Base-by-base conservation (phyloP, 176 grass and related monocot species). In the Cenchrus americanus region DNA sequence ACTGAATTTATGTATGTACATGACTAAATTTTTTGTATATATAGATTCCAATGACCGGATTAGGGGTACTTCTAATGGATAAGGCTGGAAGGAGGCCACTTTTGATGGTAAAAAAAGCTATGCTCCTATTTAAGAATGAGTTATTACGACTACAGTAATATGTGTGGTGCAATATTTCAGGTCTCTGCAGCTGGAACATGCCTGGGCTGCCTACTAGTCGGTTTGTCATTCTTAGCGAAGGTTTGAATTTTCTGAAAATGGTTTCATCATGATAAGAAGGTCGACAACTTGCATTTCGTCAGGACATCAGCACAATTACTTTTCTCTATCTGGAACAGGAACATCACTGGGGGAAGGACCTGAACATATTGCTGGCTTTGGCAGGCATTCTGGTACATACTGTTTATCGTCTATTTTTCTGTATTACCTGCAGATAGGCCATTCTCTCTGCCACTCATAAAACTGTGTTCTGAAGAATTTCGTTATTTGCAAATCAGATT, bases 81-180 rank as follows among this genome's bases (percentile, higher is more conserved):
- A 97, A 80, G 68, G 86, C 92, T 82, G 94, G 94, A 82, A 94
- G 94, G 75, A 92, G 89, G 71, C 94, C 89, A 46, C 92, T 97
- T 75, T 80, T 97, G 17, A 74, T 97, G 92, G 94, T 91, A 92
- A 72, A 71, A 14, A 81, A 17, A 66, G 1, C 1, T 58, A 55
- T 81, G 48, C 8, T 27, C 55, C 11, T 12, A 67, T 2, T 19
- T 62, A 79, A 2, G 46, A 21, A 71, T 64, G 30, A 1, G n/a
- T 62, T n/a, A 42, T 62, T n/a, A 27, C 9, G 8, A 58, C 6
- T 7, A 23, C 57, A 23, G 10, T 65, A 72, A 37, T 44, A 15
- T 18, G n/a, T 30, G 14, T 64, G 13, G 8, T 71, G 57, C 13
- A 78, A 83, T 65, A 14, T 41, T 78, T 21, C 66, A 97, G 94